phyloP scores from a whole-genome alignment of 805 yeast species.

The Priceomyces haplophilus region DNA sequence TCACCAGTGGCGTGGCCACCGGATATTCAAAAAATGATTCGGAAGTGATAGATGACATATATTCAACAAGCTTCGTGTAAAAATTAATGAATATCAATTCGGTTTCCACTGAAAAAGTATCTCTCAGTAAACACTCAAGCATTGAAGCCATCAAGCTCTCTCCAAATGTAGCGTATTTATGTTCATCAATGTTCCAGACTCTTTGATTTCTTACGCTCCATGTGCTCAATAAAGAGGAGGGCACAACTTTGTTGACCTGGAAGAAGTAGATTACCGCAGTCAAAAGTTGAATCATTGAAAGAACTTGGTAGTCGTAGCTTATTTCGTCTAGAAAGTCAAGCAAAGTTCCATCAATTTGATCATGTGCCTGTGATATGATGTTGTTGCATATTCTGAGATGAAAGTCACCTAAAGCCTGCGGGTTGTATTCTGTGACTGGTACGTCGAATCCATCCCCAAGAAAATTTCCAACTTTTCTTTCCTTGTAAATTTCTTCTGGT shows the following conservation, averaged over 20 bases:
- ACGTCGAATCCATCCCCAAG: conserved; percentile 2
- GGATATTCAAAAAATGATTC: conserved; percentile 9
- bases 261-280: conserved; percentile 12
- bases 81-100: conserved; percentile 11
- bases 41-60: conserved; percentile 2
- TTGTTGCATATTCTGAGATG: conserved; percentile 11
- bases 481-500: conserved; percentile 1
- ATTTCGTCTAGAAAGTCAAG: conserved; percentile 8
- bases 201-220: conserved; percentile 15
- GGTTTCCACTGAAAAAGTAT: conserved; percentile 7
- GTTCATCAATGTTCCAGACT: conserved; percentile 13
- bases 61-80: conserved; percentile 5
- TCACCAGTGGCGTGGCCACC: background rate
- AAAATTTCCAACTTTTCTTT: background rate
- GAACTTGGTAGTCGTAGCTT: conserved; percentile 14
- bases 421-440: conserved; percentile 3
- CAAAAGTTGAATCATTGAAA: conserved; percentile 15
- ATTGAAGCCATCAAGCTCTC: conserved; percentile 15
- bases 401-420: conserved; percentile 8
- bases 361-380: conserved; percentile 8
- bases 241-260: conserved; percentile 13
- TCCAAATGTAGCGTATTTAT: conserved; percentile 17
- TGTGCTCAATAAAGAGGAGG: conserved; percentile 8
- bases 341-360: background rate
- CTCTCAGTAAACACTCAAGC: conserved; percentile 8